A percentile compares a stretch with the other conserved stretches of the same genome.
These are phyloP conservation scores for Zizania palustris DNA, from an alignment of 202 grass and related monocot genomes.

Conservation along the genomic window DNA sequence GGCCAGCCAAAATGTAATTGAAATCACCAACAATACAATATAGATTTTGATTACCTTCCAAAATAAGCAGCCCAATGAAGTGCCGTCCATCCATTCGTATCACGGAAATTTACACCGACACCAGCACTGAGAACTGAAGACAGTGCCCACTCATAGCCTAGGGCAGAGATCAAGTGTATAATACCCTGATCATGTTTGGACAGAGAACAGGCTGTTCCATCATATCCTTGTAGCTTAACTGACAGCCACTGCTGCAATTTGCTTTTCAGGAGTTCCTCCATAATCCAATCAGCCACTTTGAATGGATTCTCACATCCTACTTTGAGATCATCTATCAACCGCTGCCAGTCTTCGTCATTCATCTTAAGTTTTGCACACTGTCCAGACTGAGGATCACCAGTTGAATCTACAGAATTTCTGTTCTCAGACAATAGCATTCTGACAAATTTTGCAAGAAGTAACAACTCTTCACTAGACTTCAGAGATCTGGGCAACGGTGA, in stretches of 20 bases:
- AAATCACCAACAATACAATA: conserved; percentile 19
- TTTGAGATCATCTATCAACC: conserved; percentile 56
- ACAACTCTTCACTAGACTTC: conserved; percentile 68
- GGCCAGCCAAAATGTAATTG: conserved; percentile 13
- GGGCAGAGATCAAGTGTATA: conserved; percentile 82
- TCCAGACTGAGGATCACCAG: conserved; percentile 40
- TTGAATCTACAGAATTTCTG: conserved; percentile 39
- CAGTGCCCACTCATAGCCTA: conserved; percentile 93
- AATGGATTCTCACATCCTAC: conserved; percentile 51
- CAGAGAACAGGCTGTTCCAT: conserved; percentile 54
- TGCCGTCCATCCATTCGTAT: conserved; percentile 95
- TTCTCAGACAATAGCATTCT: conserved; percentile 63
- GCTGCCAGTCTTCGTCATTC: conserved; percentile 57
- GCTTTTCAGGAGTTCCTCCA: conserved; percentile 85
- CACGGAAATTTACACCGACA: conserved; percentile 92
- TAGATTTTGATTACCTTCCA: conserved; percentile 70
- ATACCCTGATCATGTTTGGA: conserved; percentile 89
- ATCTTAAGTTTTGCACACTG: conserved; percentile 54
- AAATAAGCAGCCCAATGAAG: conserved; percentile 98
- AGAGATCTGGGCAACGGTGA: conserved; percentile 38
- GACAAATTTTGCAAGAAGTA: conserved; percentile 70
- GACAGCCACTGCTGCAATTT: conserved; percentile 78
- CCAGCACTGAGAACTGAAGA: conserved; percentile 64
- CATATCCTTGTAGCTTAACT: conserved; percentile 47
- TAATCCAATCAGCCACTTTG: conserved; percentile 63